Evolutionary conservation across 345 rosid species (phyloP).

Genomic region (Citrus sp.): DNA sequence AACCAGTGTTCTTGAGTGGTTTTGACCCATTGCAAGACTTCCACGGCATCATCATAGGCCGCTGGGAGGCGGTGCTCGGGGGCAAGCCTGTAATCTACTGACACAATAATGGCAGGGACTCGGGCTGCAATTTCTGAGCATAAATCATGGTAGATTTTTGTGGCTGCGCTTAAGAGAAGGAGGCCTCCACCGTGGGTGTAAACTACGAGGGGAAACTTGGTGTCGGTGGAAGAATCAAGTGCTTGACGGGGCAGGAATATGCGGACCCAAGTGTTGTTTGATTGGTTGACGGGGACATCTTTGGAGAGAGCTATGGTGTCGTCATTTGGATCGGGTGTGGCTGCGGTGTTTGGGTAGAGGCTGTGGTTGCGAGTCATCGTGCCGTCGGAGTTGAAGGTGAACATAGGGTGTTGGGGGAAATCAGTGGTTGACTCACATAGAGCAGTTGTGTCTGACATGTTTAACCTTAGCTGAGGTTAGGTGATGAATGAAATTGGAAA

Average conservation of each 20-base stretch:
- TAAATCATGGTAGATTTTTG: slow-evolving; percentile 16
- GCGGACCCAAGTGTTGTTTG: slow-evolving; percentile 31
- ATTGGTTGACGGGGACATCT: slow-evolving; percentile 33
- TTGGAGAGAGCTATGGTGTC: background rate
- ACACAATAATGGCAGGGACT: slow-evolving; percentile 37
- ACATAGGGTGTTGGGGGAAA: background rate
- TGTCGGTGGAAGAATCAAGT: background rate
- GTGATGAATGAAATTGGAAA: no score
- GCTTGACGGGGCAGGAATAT: slow-evolving; percentile 25
- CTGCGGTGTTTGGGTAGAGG: background rate
- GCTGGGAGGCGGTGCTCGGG: slow-evolving; percentile 74
- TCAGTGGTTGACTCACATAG: background rate
- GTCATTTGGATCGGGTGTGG: background rate
- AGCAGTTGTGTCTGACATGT: background rate
- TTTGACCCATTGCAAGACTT: slow-evolving; percentile 40
- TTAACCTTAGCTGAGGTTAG: no score
- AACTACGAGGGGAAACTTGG: slow-evolving; percentile 54
- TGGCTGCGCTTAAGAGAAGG: slow-evolving; percentile 32
- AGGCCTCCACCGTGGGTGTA: slow-evolving; percentile 70
- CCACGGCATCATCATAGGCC: slow-evolving; percentile 60
- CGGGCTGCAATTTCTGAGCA: slow-evolving; percentile 29
- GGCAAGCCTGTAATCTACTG: slow-evolving; percentile 52
- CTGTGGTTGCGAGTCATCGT: background rate
- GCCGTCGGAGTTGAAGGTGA: background rate
- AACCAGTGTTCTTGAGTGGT: slow-evolving; percentile 37